A percentile compares a stretch with the other conserved stretches of the same genome.
Conservation (phyloP, 108 stramenopile genomes). For the Cyclotella kingstonii region DNA sequence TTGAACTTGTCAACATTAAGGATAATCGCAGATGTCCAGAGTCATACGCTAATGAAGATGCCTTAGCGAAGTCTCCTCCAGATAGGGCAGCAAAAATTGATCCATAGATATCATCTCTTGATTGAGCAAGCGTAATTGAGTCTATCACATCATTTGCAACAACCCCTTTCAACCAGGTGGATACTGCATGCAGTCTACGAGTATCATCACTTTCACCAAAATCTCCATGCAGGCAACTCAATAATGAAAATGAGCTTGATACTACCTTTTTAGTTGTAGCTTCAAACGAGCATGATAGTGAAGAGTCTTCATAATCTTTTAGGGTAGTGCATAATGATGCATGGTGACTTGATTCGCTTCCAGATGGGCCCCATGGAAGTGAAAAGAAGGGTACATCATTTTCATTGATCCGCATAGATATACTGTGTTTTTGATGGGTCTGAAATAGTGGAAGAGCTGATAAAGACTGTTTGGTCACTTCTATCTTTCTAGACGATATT, state of each 20-base stretch:
- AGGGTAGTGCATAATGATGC: constrained; percentile 19
- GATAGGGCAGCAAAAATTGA: constrained; percentile 70
- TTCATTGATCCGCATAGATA: constrained; percentile 9
- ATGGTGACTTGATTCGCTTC: background rate
- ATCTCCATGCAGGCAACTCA: constrained; percentile 28
- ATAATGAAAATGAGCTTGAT: constrained; percentile 34
- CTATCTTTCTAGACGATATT: background rate
- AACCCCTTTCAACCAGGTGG: constrained; percentile 18
- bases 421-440: constrained; percentile 48
- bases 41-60: constrained; percentile 56
- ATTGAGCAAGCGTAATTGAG: constrained; percentile 24
- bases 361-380: constrained; percentile 16
- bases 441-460: constrained; percentile 38
- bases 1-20: constrained; percentile 49
- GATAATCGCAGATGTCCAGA: constrained; percentile 54
- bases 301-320: constrained; percentile 29
- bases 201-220: constrained; percentile 6
- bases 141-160: constrained; percentile 24
- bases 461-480: background rate
- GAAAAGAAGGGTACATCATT: constrained; percentile 46
- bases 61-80: constrained; percentile 57
- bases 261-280: constrained; percentile 15
- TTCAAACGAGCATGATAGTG: background rate
- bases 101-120: constrained; percentile 25
- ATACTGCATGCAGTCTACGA: constrained; percentile 31